Conservation (phyloP, 2,329 filamentous ascomycete genomes). For the Fulvia fulva region DNA sequence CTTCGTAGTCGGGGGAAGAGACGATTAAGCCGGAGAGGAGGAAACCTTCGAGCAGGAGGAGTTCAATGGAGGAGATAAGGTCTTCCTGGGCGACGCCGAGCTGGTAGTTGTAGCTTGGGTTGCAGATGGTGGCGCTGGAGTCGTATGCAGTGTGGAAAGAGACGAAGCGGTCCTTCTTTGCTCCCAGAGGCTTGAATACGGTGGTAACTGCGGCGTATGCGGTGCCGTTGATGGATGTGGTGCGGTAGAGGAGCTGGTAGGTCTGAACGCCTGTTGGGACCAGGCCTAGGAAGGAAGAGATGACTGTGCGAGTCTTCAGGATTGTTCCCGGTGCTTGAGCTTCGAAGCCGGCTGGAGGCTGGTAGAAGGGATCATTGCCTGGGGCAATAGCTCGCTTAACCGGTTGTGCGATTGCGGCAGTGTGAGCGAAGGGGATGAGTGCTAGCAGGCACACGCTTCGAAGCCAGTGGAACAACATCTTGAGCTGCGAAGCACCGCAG, state of each 20-base stretch:
- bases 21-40: constrained; percentile 27
- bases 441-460: not conserved
- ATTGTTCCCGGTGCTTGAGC: constrained; percentile 23
- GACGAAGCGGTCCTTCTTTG: constrained; percentile 26
- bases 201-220: constrained; percentile 28
- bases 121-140: constrained; percentile 35
- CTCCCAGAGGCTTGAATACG: constrained; percentile 23
- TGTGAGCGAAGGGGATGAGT: not conserved
- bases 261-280: constrained; percentile 20
- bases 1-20: constrained; percentile 43
- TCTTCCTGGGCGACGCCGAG: constrained; percentile 22
- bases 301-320: constrained; percentile 21
- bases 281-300: constrained; percentile 23
- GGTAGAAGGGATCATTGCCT: constrained; percentile 28
- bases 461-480: not conserved
- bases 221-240: constrained; percentile 25
- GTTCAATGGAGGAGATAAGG: constrained; percentile 21
- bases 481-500: not conserved
- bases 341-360: constrained; percentile 25
- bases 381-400: constrained; percentile 3
- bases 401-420: not conserved
- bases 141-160: constrained; percentile 33
- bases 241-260: constrained; percentile 28
- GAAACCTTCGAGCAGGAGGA: constrained; percentile 21
- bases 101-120: constrained; percentile 38